phyloP scores from a whole-genome alignment of 148 eudicot species.

The Oxyria digyna region DNA sequence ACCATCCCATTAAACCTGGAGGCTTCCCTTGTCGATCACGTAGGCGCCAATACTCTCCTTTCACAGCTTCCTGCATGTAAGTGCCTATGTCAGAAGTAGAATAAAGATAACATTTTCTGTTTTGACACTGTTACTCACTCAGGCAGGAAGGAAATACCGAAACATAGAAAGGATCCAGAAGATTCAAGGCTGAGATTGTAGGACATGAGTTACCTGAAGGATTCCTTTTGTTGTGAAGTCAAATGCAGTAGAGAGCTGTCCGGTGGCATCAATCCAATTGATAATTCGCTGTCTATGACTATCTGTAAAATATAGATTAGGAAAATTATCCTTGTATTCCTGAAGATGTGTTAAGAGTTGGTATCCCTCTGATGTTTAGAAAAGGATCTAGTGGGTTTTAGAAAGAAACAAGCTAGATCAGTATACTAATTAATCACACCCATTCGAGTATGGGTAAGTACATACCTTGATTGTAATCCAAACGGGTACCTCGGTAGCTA shows the following conservation, averaged over 20 bases:
- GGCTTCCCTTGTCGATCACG: constrained; percentile 88
- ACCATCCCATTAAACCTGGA: constrained; percentile 87
- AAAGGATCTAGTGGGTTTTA: not conserved
- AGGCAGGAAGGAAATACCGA: not conserved
- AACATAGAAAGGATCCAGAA: not conserved
- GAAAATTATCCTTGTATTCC: not conserved
- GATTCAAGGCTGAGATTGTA: not conserved
- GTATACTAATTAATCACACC: not conserved
- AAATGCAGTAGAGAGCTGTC: constrained; percentile 77
- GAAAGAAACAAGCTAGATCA: not conserved
- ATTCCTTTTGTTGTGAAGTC: constrained; percentile 96
- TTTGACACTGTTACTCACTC: not conserved
- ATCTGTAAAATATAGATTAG: constrained; percentile 53
- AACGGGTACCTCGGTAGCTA: constrained; percentile 47
- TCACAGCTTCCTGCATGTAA: constrained; percentile 62
- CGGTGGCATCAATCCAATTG: constrained; percentile 82
- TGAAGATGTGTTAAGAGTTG: not conserved
- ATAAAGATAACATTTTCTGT: not conserved
- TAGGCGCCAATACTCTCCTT: constrained; percentile 84
- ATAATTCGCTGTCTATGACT: constrained; percentile 89
- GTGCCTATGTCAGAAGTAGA: not conserved
- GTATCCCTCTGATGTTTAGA: not conserved
- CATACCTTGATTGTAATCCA: constrained; percentile 83
- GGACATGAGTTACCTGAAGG: constrained; percentile 47
- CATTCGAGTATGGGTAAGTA: not conserved